Conservation (phyloP, 495 filamentous ascomycete species). For the Penicillium dipodomyicola region DNA sequence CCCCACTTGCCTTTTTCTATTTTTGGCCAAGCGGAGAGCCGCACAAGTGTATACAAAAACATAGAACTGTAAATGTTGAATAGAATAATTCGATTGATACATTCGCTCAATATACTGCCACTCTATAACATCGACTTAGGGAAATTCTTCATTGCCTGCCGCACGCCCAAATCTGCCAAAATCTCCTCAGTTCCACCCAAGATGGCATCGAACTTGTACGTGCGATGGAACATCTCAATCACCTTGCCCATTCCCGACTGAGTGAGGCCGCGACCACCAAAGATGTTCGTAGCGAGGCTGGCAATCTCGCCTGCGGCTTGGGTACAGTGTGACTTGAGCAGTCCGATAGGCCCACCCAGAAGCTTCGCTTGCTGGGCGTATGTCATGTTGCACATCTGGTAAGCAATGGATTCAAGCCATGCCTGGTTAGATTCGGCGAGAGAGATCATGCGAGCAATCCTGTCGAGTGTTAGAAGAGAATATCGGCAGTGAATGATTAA, state of each 20-base stretch:
- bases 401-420: constrained; percentile 80
- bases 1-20: constrained; percentile 5
- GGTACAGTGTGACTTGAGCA: constrained; percentile 77
- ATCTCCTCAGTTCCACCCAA: constrained; percentile 84
- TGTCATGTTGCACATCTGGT: constrained; percentile 85
- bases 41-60: not conserved
- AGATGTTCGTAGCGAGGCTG: constrained; percentile 81
- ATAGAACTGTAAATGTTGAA: not conserved
- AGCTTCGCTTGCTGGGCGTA: constrained; percentile 74
- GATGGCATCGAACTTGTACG: constrained; percentile 88
- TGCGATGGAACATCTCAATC: constrained; percentile 78
- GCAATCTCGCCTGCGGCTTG: constrained; percentile 77
- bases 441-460: constrained; percentile 83
- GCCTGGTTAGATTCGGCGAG: constrained; percentile 77
- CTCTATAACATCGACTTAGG: constrained; percentile 76
- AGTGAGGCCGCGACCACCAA: constrained; percentile 77
- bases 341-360: constrained; percentile 76
- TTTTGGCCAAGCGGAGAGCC: not conserved
- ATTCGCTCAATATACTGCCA: not conserved
- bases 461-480: constrained; percentile 19
- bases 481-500: not conserved
- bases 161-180: constrained; percentile 74
- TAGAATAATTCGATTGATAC: not conserved
- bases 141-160: constrained; percentile 79
- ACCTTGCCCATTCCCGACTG: constrained; percentile 79